These are phyloP conservation scores for Aspergillus coremiiformis DNA, from an alignment of 495 filamentous ascomycete species.

Conservation along the genomic window DNA sequence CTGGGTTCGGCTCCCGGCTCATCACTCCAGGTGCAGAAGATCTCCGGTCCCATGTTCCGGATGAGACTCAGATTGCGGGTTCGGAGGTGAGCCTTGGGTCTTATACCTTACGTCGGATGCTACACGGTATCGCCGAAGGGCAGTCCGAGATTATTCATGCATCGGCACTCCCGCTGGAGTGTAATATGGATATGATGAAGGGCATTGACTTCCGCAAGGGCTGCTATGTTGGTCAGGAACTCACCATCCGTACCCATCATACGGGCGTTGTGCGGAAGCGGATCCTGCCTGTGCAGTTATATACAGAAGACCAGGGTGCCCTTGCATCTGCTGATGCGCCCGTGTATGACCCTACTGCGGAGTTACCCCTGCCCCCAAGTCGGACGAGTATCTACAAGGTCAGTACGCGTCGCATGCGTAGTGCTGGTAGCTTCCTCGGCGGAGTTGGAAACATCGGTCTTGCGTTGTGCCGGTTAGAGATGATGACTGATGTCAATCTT, in stretches of 20 bases:
- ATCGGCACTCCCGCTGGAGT: constrained; percentile 69
- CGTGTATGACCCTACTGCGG: constrained; percentile 43
- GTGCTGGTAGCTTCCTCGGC: constrained; percentile 67
- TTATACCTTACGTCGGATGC: constrained; percentile 66
- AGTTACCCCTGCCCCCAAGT: constrained; percentile 20
- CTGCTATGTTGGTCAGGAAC: constrained; percentile 93
- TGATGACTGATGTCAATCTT: constrained; percentile 70
- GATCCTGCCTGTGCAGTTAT: constrained; percentile 78
- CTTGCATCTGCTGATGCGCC: constrained; percentile 36
- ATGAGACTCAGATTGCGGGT: constrained; percentile 30
- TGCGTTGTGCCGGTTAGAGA: constrained; percentile 79
- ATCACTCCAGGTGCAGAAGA: constrained; percentile 39
- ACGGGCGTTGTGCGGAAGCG: constrained; percentile 88
- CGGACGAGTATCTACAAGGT: constrained; percentile 41
- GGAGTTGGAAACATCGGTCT: constrained; percentile 81
- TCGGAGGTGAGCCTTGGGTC: constrained; percentile 26
- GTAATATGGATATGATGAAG: constrained; percentile 72
- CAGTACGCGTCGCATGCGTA: constrained; percentile 50
- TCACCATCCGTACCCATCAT: constrained; percentile 91
- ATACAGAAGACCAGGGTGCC: constrained; percentile 32
- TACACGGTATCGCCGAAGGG: constrained; percentile 79
- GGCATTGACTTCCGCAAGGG: constrained; percentile 91
- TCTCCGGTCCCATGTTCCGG: constrained; percentile 31
- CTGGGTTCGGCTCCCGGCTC: constrained; percentile 57
- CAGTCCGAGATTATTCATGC: constrained; percentile 64